Conservation (phyloP, 1,139 yeast species). For the Arxiozyma heterogenica region DNA sequence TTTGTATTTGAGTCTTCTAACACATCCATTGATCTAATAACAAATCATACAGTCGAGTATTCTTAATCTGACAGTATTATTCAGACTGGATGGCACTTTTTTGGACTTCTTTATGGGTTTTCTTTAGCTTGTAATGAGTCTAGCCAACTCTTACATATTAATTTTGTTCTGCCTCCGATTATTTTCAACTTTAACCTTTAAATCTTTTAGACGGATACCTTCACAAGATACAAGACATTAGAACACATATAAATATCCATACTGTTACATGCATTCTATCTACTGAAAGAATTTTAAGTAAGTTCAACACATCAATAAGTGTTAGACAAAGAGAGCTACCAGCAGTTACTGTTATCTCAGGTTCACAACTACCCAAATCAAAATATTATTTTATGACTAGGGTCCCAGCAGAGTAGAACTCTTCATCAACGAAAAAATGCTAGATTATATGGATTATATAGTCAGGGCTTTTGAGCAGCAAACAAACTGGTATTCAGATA, state of each 20-base stretch:
- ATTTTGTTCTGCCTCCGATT: neutral
- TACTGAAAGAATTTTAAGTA: no score
- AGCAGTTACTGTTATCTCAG: no score
- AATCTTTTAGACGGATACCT: no score
- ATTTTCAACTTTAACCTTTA: neutral
- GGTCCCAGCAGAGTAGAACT: neutral
- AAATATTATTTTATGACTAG: no score
- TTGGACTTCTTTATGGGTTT: neutral
- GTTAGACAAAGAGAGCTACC: neutral
- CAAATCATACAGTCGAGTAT: neutral
- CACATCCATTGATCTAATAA: neutral
- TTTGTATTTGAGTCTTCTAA: neutral
- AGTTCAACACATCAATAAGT: neutral
- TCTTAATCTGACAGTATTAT: neutral
- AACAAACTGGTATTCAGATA: conserved; percentile 71
- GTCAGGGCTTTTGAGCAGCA: conserved; percentile 58
- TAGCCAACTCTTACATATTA: no score
- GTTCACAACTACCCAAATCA: no score
- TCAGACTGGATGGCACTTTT: neutral
- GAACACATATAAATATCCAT: no score
- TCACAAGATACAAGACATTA: no score
- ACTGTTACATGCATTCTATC: no score
- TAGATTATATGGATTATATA: conserved; percentile 77
- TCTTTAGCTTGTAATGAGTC: neutral
- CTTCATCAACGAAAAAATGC: conserved; percentile 38